Evolutionary conservation across 768 basidiomycete species (phyloP), one percentile per base, ranked within the genome.

Genomic region (Psilocybe cyanescens): DNA sequence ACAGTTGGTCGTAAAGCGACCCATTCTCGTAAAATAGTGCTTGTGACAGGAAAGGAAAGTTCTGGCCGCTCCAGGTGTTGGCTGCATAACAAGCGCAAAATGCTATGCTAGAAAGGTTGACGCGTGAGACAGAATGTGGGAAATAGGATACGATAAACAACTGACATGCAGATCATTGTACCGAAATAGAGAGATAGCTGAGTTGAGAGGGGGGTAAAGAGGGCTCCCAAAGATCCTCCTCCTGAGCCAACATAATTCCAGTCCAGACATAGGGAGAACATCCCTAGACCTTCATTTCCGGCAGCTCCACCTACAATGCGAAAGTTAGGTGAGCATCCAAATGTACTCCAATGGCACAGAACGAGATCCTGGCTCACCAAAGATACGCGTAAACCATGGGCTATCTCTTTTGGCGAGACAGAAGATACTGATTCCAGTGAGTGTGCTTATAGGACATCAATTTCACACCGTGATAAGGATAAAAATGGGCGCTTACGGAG

Each of bases 401-500:
- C 76, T 83, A 16, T 86, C 71, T 46, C 78, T 79, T 50, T 80
- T 76, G 1, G 79, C 84, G 28, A 86, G 75, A 65, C 86, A 86
- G 72, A 86, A 81, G 33, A 89, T 76, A 14, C 83, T 84, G 57
- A 88, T 76, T n/a, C 86, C 86, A 1, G 86, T 87, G 41, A 88
- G 76, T 3, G 83, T 82, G 31, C 76, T 77, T 28, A 4, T 56
- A 65, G 8, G 62, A 48, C 17, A 58, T 37, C 14, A 44, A 60
- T 46, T 41, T 76, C 71, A 12, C 75, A 65, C 67, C 74, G 68
- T 3, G 71, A 65, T 7, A 67, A 12, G 68, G 61, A 8, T 68
- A 67, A 44, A 70, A 50, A 31, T 16, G 57, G 51, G 58, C 58
- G 58, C 58, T 51, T 59, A 79, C 72, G 61, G 82, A 62, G 72